Evolutionary conservation across 106 monocot species (phyloP).

Genomic region (Platanthera guangdongensis): DNA sequence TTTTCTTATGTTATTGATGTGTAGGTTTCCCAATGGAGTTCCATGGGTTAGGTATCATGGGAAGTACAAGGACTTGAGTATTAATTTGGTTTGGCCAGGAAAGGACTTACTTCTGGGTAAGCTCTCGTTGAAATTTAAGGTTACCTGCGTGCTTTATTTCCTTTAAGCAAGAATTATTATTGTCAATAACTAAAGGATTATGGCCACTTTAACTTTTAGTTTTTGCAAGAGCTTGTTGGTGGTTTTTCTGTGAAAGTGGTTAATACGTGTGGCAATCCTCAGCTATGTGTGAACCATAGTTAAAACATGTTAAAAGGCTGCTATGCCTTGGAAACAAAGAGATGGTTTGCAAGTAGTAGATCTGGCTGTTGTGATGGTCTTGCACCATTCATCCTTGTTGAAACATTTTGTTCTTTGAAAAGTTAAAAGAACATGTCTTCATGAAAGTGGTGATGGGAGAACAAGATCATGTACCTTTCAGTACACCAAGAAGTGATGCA

Average conservation of each 20-base stretch:
- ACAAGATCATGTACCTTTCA: too few relatives aligned
- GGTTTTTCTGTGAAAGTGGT: not conserved
- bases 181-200: not conserved
- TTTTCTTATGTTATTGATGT: constrained; percentile 1
- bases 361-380: too few relatives aligned
- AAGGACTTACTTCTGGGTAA: constrained; percentile 71
- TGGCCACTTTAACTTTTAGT: not conserved
- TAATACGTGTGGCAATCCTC: not conserved
- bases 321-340: too few relatives aligned
- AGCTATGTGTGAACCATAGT: too few relatives aligned
- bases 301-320: too few relatives aligned
- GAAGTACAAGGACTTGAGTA: constrained; percentile 55
- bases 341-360: too few relatives aligned
- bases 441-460: too few relatives aligned
- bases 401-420: too few relatives aligned
- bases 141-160: not conserved
- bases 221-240: not conserved
- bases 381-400: too few relatives aligned
- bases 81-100: constrained; percentile 80
- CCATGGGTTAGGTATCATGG: constrained; percentile 91
- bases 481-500: too few relatives aligned
- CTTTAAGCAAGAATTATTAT: not conserved
- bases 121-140: not conserved
- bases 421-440: too few relatives aligned
- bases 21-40: constrained; percentile 84